Evolutionary conservation across 768 basidiomycete species (phyloP).

Genomic region (button mushroom (Agaricus bisporus)): DNA sequence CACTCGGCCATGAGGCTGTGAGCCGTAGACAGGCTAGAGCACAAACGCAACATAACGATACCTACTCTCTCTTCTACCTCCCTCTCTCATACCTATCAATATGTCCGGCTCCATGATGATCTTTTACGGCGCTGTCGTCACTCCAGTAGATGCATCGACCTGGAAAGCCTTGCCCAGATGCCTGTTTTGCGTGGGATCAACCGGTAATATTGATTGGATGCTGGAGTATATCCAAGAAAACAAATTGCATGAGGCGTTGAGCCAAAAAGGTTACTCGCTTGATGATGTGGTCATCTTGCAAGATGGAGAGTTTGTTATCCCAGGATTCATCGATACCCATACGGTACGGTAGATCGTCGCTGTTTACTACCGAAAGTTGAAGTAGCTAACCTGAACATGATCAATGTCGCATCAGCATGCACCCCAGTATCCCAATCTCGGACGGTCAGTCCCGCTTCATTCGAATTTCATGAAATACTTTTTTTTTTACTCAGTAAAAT

Average conservation of each 20-base stretch:
- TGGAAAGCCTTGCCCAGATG: conserved; percentile 45
- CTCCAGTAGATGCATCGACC: conserved; percentile 35
- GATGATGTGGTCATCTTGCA: conserved; percentile 36
- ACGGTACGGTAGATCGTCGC: conserved; percentile 46
- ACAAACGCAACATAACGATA: background rate
- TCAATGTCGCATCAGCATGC: conserved; percentile 49
- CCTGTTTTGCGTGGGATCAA: conserved; percentile 44
- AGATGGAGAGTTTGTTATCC: conserved; percentile 67
- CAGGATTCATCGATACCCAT: conserved; percentile 90
- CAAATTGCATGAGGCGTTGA: conserved; percentile 43
- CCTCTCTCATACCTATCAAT: background rate
- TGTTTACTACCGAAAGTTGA: background rate
- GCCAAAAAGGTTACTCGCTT: conserved; percentile 42
- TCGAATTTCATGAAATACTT: background rate
- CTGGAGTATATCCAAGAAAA: conserved; percentile 47
- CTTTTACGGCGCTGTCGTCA: conserved; percentile 53
- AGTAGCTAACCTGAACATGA: background rate
- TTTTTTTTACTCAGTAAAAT: background rate
- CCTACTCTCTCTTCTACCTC: background rate
- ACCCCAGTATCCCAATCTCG: conserved; percentile 71
- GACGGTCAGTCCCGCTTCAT: conserved; percentile 35
- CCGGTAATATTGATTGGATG: conserved; percentile 64
- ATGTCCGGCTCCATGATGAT: conserved; percentile 20
- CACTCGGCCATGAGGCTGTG: no score
- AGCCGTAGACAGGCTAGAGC: background rate